Conservation (phyloP, 169 alveolate species). For the Cryptosporidium andersoni region DNA sequence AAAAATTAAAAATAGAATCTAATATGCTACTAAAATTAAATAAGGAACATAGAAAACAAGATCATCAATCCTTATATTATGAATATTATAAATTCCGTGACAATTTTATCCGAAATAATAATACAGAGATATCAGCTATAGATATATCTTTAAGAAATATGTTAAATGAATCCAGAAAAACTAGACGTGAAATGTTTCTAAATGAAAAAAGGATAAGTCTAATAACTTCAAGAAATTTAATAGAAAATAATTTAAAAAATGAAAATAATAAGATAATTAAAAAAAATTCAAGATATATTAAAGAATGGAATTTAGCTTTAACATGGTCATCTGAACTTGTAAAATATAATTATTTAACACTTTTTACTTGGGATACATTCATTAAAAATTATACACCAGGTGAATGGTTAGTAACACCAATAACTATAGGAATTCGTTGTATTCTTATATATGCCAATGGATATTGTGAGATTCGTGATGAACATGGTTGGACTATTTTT, state of each 20-base stretch:
- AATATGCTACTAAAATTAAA: too few relatives aligned
- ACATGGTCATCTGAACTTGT: constrained; percentile 51
- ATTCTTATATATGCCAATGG: constrained; percentile 53
- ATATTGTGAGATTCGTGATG: constrained; percentile 45
- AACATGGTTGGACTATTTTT: constrained; percentile 62
- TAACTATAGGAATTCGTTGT: constrained; percentile 35
- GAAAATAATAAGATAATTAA: neutral
- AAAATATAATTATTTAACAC: constrained; percentile 19
- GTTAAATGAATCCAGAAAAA: constrained; percentile 32
- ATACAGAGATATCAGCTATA: constrained; percentile 12
- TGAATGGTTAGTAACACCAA: constrained; percentile 50
- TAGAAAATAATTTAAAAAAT: neutral
- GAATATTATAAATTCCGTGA: constrained; percentile 19
- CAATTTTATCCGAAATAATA: constrained; percentile 18
- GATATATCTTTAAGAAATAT: constrained; percentile 25
- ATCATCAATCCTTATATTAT: too few relatives aligned
- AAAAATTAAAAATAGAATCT: too few relatives aligned
- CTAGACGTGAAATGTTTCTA: constrained; percentile 28
- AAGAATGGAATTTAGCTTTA: constrained; percentile 38
- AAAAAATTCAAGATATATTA: constrained; percentile 8
- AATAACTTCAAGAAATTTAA: neutral
- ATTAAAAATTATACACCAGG: constrained; percentile 1
- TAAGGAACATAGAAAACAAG: too few relatives aligned
- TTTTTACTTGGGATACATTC: neutral
- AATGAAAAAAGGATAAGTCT: constrained; percentile 2